Evolutionary conservation across 768 basidiomycete genomes (phyloP), one percentile per base, ranked within the genome.

Genomic region (Lentinula aciculospora): DNA sequence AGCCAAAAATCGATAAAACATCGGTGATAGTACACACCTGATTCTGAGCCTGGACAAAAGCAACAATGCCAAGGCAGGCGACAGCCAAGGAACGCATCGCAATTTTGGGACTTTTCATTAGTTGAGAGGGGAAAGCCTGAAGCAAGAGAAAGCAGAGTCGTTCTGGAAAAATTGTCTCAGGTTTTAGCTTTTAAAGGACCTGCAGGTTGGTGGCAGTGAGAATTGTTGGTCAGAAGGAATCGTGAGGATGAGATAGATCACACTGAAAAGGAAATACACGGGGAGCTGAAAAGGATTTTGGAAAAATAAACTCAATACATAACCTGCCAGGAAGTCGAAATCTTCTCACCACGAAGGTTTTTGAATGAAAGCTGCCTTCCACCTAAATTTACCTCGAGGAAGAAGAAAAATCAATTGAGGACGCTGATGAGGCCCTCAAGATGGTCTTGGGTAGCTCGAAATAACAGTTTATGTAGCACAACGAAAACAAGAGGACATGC

Each of bases 1-100:
- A 19, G 23, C 3, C 32, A 31, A 27, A 40, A 21, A 27, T 4
- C 45, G 5, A 5, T 34, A 5, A 34, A 34, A 34, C 32, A 5
- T 6, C 32, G 37, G 4, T n/a, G 13, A 34, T 34, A 34, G 13
- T n/a, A 34, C 53, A 37, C 42, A 61, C 63, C 51, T 58, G 56
- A 47, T 63, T 48, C 44, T 64, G 63, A 23, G 63, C 63, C 9
- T 50, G 48, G 25, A 42, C 60, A 13, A 58, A 48, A 7, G 61
- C 59, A 23, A 60, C 61, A 17, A 56, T 36, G 27, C 51, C 57
- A 13, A 64, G 46, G 27, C 23, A 42, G 27, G 39, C 29, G 28
- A 58, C 17, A 45, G 48, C 32, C 27, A 53, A 28, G 29, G 54
- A 53, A 42, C 9, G 44, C 55, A 56, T 56, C 40, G 13, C 29